These are phyloP conservation scores for Gracilaria vermiculophylla DNA, from an alignment of 23 red algal species.

Conservation along the genomic window DNA sequence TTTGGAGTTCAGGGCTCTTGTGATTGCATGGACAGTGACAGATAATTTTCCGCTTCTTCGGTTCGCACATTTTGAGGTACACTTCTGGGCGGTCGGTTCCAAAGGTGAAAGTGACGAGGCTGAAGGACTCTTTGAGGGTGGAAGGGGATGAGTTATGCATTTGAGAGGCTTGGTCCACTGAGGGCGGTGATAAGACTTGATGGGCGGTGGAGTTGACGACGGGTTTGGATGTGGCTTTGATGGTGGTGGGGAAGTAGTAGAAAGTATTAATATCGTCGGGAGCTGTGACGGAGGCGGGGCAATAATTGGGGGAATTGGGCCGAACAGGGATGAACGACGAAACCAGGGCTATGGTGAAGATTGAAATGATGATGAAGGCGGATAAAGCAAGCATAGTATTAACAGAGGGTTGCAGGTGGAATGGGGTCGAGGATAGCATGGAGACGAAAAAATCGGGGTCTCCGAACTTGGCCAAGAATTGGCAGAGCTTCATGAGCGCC, in stretches of 20 bases:
- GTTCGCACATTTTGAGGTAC: slow-evolving; percentile 21
- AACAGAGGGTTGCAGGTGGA: neutral
- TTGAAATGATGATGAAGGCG: slow-evolving; percentile 3
- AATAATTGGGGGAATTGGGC: neutral
- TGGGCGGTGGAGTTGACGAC: neutral
- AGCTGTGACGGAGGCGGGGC: neutral
- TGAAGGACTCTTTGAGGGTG: neutral
- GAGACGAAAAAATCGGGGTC: neutral
- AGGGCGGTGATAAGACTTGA: neutral
- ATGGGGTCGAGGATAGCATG: neutral
- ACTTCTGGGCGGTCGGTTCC: slow-evolving; percentile 23
- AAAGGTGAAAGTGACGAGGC: slow-evolving; percentile 2
- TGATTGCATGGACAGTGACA: slow-evolving; percentile 7
- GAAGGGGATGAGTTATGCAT: neutral
- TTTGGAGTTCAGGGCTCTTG: neutral
- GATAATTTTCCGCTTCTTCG: neutral
- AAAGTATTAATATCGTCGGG: slow-evolving; percentile 9
- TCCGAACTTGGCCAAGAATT: neutral
- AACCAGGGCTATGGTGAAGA: neutral
- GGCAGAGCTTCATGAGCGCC: neutral
- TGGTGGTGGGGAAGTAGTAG: neutral
- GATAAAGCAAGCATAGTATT: neutral
- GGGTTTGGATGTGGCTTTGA: neutral
- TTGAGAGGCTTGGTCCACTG: neutral
- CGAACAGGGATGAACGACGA: neutral